These are phyloP conservation scores for Amborella trichopoda DNA, from an alignment of 164 flowering plant species.

Conservation along the genomic window DNA sequence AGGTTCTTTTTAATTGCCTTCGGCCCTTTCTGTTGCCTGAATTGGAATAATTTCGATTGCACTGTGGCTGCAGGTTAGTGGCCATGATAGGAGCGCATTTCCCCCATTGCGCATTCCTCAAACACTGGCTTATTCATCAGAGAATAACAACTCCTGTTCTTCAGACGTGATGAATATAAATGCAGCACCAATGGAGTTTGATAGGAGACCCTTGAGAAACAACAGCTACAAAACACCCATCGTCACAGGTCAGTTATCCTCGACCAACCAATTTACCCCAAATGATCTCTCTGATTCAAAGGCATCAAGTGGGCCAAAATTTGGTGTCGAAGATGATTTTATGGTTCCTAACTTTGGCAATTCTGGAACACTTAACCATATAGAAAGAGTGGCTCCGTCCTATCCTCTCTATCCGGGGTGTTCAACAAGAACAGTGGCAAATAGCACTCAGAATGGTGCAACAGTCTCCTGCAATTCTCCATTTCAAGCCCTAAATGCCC, in stretches of 20 bases:
- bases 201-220: slow-evolving; percentile 12
- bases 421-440: slow-evolving; percentile 4
- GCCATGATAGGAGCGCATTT: slow-evolving; percentile 20
- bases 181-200: slow-evolving; percentile 11
- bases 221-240: slow-evolving; percentile 8
- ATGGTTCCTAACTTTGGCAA: slow-evolving; percentile 47
- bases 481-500: slow-evolving; percentile 9
- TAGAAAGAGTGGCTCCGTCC: slow-evolving; percentile 16
- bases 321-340: slow-evolving; percentile 57
- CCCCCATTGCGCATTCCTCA: slow-evolving; percentile 19
- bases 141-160: slow-evolving; percentile 14
- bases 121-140: slow-evolving; percentile 18
- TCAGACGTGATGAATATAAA: slow-evolving; percentile 16
- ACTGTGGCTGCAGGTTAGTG: no score
- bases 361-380: slow-evolving; percentile 10
- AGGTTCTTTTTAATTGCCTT: no score
- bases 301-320: slow-evolving; percentile 13
- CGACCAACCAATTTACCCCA: slow-evolving; percentile 7
- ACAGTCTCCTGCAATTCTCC: slow-evolving; percentile 4
- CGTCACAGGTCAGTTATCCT: slow-evolving; percentile 2
- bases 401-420: slow-evolving; percentile 10
- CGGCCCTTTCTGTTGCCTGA: no score
- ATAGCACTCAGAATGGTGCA: slow-evolving; percentile 4
- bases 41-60: no score
- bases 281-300: slow-evolving; percentile 7